Evolutionary conservation across 2,329 filamentous ascomycete species (phyloP).

Genomic region (Fusarium nematophilum): DNA sequence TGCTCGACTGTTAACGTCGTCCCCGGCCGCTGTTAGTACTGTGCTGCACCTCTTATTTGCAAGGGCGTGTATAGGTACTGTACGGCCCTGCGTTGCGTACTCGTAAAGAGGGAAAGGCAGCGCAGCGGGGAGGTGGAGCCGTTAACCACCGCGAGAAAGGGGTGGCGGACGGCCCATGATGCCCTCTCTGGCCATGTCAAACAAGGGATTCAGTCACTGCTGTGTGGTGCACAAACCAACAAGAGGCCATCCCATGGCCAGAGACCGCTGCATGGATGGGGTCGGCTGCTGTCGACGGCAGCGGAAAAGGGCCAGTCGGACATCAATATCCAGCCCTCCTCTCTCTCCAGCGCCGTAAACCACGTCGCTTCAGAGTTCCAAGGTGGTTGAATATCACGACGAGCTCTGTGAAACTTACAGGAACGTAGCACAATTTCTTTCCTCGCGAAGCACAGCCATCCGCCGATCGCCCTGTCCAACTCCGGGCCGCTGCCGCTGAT

Average conservation of each 20-base stretch:
- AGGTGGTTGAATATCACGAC: background rate
- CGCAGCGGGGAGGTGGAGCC: conserved; percentile 29
- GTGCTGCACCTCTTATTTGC: conserved; percentile 1
- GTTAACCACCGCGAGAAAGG: conserved; percentile 6
- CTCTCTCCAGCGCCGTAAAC: too few relatives aligned
- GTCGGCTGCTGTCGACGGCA: background rate
- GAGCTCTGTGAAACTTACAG: conserved; percentile 10
- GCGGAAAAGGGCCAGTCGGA: conserved; percentile 4
- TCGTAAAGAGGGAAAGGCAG: conserved; percentile 19
- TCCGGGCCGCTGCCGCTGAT: conserved; percentile 26
- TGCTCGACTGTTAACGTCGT: too few relatives aligned
- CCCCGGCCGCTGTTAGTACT: conserved; percentile 6
- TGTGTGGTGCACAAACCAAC: conserved; percentile 17
- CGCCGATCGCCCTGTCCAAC: conserved; percentile 31
- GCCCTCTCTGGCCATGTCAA: conserved; percentile 22
- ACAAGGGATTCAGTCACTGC: conserved; percentile 10
- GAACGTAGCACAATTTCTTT: conserved; percentile 16
- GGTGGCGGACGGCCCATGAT: conserved; percentile 18
- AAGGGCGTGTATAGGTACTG: too few relatives aligned
- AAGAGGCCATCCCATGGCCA: conserved; percentile 6
- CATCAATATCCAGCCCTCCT: background rate
- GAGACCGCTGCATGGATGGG: conserved; percentile 12
- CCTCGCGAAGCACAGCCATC: conserved; percentile 7
- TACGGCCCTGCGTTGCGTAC: too few relatives aligned
- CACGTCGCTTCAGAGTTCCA: background rate